These are phyloP conservation scores for Acrocalymma vagum DNA, from an alignment of 2,329 filamentous ascomycete genomes.

Conservation along the genomic window DNA sequence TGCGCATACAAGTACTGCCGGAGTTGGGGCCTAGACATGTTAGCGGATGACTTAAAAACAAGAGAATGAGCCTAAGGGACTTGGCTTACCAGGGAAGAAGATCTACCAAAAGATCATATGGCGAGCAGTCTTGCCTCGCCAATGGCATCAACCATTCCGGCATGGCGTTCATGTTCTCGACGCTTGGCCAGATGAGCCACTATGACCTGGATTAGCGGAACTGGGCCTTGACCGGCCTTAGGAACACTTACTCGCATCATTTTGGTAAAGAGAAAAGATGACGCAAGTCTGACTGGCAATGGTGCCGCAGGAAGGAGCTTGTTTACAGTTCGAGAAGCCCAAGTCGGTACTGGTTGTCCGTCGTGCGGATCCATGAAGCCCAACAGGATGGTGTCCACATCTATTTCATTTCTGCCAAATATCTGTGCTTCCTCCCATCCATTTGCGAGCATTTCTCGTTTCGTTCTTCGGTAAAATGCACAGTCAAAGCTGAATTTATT, in stretches of 20 bases:
- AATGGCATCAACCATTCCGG: constrained; percentile 46
- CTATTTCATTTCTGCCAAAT: constrained; percentile 42
- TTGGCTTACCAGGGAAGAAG: constrained; percentile 42
- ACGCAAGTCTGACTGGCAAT: constrained; percentile 40
- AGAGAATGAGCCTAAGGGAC: neutral
- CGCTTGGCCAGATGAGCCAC: constrained; percentile 48
- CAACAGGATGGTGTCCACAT: constrained; percentile 45
- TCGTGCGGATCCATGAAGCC: constrained; percentile 44
- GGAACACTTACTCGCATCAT: constrained; percentile 43
- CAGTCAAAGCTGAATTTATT: constrained; percentile 45
- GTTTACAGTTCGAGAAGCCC: constrained; percentile 41
- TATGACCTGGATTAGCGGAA: constrained; percentile 22
- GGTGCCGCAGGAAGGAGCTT: constrained; percentile 34
- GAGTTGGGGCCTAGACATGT: constrained; percentile 39
- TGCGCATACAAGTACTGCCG: constrained; percentile 43
- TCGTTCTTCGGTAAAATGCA: constrained; percentile 40
- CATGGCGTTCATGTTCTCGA: constrained; percentile 44
- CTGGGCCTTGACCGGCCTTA: neutral
- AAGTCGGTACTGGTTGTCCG: constrained; percentile 40
- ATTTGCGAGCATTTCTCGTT: constrained; percentile 40
- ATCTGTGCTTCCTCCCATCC: constrained; percentile 42
- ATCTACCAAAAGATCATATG: constrained; percentile 43
- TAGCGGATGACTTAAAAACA: constrained; percentile 9
- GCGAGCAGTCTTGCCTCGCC: constrained; percentile 36
- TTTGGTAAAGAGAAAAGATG: constrained; percentile 42